Base-by-base conservation (phyloP, 306 rosid species). In the Quercus robur region DNA sequence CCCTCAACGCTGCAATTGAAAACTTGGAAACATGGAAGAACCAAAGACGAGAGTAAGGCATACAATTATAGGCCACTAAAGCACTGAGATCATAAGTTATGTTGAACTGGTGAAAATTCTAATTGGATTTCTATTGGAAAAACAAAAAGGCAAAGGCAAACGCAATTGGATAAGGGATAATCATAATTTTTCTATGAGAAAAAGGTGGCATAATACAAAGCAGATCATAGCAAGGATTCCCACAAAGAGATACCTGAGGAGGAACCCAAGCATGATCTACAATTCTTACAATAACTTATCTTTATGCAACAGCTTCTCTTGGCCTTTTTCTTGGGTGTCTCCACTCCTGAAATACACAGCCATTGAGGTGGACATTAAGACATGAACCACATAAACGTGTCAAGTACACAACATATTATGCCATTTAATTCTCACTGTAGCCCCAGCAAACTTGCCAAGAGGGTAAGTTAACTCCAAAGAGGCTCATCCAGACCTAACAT, bases 161-260 rank as follows among this genome's bases (percentile, higher is more conserved):
- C 77, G 75, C 76, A 71, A 80, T 81, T 82, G 77, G 82, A 87
- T 55, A 78, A 83, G 80, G 81, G 70, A 80, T 61, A 76, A 84
- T 82, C 76, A 79, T 81, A 82, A 80, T 77, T 88, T 89, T 89
- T 84, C 91, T 87, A 72, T 85, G 82, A 80, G 89, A 85, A 78
- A 86, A 83, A 77, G 86, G 85, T 89, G 81, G 82, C 92, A 93
- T 90, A 64, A 75, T 89, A 93, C 94, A 93, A 79, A 87, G 93
- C 85, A 87, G 91, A 89, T 86, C 90, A 86, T 73, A 78, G 78
- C 88, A 77, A 83, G 84, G 83, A 80, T 78, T 78, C 93, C 85
- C 90, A 25, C 78, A 44, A 41, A 76, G 89, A 82, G 91, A 87
- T 78, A 75, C 92, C 89, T 51, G 78, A 70, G 75, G 82, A 86